phyloP scores from a whole-genome alignment of 176 grass and related monocot genomes.

The Lolium multiflorum region DNA sequence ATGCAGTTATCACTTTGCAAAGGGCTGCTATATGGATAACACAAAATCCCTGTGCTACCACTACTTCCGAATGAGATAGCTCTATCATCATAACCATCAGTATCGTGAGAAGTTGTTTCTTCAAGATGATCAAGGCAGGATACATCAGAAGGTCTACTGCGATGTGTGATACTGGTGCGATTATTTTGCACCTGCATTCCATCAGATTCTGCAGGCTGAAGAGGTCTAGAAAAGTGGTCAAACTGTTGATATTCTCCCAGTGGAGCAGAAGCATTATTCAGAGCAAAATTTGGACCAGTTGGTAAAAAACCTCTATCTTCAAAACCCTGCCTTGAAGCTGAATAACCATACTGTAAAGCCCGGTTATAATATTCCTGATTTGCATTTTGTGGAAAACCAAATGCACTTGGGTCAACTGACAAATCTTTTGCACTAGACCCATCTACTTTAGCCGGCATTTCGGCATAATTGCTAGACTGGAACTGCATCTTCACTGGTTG shows the following conservation, averaged over 20 bases:
- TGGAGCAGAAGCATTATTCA: slow-evolving; percentile 27
- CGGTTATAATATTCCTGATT: slow-evolving; percentile 46
- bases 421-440: slow-evolving; percentile 24
- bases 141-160: slow-evolving; percentile 44
- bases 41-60: slow-evolving; percentile 43
- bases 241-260: slow-evolving; percentile 40
- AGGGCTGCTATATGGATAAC: slow-evolving; percentile 42
- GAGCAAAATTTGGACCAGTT: slow-evolving; percentile 42
- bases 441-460: slow-evolving; percentile 44
- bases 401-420: slow-evolving; percentile 21
- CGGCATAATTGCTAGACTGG: slow-evolving; percentile 9
- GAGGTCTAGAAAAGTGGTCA: slow-evolving; percentile 19
- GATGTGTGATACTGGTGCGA: slow-evolving; percentile 3
- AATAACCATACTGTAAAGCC: slow-evolving; percentile 45
- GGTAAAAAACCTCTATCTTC: slow-evolving; percentile 31
- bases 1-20: slow-evolving; percentile 53
- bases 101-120: slow-evolving; percentile 51
- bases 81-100: slow-evolving; percentile 45
- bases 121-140: slow-evolving; percentile 56
- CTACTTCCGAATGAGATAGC: slow-evolving; percentile 58
- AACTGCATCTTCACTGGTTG: slow-evolving; percentile 15
- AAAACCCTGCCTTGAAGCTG: slow-evolving; percentile 42
- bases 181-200: slow-evolving; percentile 32
- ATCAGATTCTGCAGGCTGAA: slow-evolving; percentile 33
- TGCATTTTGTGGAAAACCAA: slow-evolving; percentile 47